Evolutionary conservation across 2,329 filamentous ascomycete species (phyloP), one percentile per base, ranked within the genome.

Genomic region (Fusarium verrucosum): DNA sequence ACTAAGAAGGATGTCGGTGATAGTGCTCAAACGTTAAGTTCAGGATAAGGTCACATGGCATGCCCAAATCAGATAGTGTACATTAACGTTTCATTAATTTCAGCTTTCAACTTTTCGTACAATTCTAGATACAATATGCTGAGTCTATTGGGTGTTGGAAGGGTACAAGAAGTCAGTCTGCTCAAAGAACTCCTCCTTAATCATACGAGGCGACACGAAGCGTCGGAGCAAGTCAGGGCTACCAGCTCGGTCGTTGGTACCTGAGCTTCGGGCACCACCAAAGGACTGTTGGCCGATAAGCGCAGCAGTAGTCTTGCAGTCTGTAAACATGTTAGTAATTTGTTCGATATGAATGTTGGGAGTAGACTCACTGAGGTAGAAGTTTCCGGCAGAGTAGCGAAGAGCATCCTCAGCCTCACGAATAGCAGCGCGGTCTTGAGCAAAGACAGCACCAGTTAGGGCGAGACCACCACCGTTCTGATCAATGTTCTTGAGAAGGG

Each of bases 241-340:
- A 33, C 84, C 84, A 4, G 83, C 83, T 76, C 86, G 85, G 70
- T 86, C 83, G 64, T 84, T 85, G 14, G 84, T 86, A 28, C 84
- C 83, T 42, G 81, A 84, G 40, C 79, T 78, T 49, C 84, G 76
- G 49, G 79, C 77, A 35, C 84, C 83, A 38, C 83, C 83, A 62
- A 86, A 86, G 0, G 83, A 79, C 70, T 86, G 84, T 76, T 86
- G 84, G 11, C 82, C 83, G 32, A 86, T 82, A 9, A 85, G 78
- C 0, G 84, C 81, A 2, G 81, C 84, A 1, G 84, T 87, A 50
- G 81, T 84, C 76, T 86, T 86, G 74, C 81, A 84, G 73, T 86
- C 70, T 72, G 16, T 4, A 3, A 10, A 4, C 1, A 1, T 33
- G 33, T 58, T 41, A 61, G 53, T 1, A 7, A 2, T 13, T 2